Conservation (phyloP, 176 grass and related monocot species). For the Chloris gayana region DNA sequence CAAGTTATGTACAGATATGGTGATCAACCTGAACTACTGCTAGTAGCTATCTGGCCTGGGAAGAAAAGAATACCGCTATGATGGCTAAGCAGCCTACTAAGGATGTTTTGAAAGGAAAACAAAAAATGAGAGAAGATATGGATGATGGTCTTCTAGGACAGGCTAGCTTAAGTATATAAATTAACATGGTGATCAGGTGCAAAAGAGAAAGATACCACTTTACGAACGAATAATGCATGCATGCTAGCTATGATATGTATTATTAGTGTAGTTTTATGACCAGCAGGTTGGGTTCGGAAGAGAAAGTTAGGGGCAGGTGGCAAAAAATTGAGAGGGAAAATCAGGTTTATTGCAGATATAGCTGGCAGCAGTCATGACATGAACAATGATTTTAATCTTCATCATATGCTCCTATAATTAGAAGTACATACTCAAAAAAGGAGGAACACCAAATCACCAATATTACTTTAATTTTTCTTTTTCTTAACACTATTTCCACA, state of each 20-base stretch:
- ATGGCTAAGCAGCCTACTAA: constrained; percentile 38
- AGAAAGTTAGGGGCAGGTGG: constrained; percentile 31
- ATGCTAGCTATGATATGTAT: background rate
- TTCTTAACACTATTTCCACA: too few relatives aligned
- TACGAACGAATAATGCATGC: constrained; percentile 34
- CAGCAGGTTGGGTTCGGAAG: constrained; percentile 16
- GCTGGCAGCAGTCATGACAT: background rate
- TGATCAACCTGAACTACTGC: constrained; percentile 12
- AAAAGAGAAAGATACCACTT: constrained; percentile 33
- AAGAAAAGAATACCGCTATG: constrained; percentile 42
- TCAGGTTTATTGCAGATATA: background rate
- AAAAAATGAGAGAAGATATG: constrained; percentile 5
- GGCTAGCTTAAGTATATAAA: constrained; percentile 24
- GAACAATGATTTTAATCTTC: constrained; percentile 21
- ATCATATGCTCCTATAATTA: constrained; percentile 20
- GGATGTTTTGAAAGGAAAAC: constrained; percentile 7
- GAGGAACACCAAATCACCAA: too few relatives aligned
- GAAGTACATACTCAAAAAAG: background rate
- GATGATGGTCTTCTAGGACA: constrained; percentile 37
- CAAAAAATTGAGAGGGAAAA: constrained; percentile 4
- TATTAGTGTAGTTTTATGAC: background rate
- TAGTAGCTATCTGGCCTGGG: constrained; percentile 23
- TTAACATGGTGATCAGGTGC: constrained; percentile 31
- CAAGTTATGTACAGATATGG: constrained; percentile 36
- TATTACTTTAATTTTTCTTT: too few relatives aligned